Base-by-base conservation (phyloP, 306 rosid species). In the Arachis stenosperma region DNA sequence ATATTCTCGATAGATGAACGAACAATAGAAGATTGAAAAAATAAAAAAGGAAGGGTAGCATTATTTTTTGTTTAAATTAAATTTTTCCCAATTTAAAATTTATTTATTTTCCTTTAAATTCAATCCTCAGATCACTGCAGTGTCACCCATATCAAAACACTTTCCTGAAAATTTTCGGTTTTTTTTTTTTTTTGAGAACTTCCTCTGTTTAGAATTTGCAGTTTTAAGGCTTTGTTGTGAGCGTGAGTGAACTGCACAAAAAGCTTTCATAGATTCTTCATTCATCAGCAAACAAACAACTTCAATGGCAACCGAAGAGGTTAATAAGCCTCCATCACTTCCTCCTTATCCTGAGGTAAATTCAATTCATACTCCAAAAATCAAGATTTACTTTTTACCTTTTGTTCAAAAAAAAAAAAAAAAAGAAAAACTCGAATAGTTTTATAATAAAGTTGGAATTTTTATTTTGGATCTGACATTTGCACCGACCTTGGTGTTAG, bases 271-370 rank as follows among this genome's bases (percentile, higher is more conserved):
- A 82, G 70, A 79, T 64, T 77, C 75, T 67, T 72, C 82, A 43
- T 61, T 63, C 57, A n/a, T 39, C 78, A 15, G 8, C 84, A 62
- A 40, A 40, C 27, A 22, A 22, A 22, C 27, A 40, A 2, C 65
- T 78, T 67, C 74, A 82, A 90, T 93, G 97, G 97, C 97, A 71
- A 72, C 90, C 9, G 91, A 73, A 82, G 92, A 86, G 81, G 89
- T 85, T 69, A 84, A 83, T 52, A 86, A 84, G 9, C 90, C 88
- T 80, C 75, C 65, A 6, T 80, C 97, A 7, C 91, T 93, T 46
- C 96, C 90, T 75, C 88, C 96, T 48, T 93, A 93, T 79, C 90
- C 98, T 29, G 86, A 93, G 98, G 97, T 93, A 81, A 78, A 9
- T 5, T 0, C 0, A 8, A 29, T 39, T 48, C 48, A 48, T n/a